Percentiles rank a stretch among this genome's conserved stretches.
Evolutionary conservation across 768 basidiomycete species (phyloP).

Genomic region (Suillus subalutaceus): DNA sequence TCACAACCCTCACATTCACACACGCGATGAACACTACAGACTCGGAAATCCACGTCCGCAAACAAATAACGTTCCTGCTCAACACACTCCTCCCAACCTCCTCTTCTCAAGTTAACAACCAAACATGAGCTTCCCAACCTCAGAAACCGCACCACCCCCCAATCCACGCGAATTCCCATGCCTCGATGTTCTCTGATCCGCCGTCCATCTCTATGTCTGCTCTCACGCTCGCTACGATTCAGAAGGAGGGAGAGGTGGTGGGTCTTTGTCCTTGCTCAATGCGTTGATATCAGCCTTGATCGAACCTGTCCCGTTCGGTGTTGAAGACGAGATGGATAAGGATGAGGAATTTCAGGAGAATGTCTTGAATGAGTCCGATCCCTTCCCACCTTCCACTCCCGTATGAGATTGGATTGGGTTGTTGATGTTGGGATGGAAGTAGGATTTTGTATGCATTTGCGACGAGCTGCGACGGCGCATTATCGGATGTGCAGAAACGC

Average conservation of each 20-base stretch:
- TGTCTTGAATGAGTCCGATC: conserved; percentile 45
- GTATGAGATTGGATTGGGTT: neutral
- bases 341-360: conserved; percentile 56
- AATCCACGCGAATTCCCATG: conserved; percentile 76
- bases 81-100: conserved; percentile 40
- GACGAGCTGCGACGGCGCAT: conserved; percentile 39
- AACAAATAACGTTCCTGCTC: conserved; percentile 62
- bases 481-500: conserved; percentile 32
- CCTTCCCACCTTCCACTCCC: neutral
- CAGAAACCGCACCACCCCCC: conserved; percentile 28
- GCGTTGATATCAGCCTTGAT: conserved; percentile 55
- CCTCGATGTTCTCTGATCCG: conserved; percentile 61
- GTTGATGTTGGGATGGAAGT: neutral
- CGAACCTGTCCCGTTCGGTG: conserved; percentile 62
- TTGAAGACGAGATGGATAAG: conserved; percentile 63
- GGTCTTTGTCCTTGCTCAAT: conserved; percentile 29
- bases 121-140: conserved; percentile 25
- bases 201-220: conserved; percentile 35
- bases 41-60: conserved; percentile 54
- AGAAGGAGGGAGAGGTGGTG: neutral
- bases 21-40: no score
- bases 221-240: conserved; percentile 52
- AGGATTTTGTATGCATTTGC: conserved; percentile 46
- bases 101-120: conserved; percentile 1
- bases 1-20: no score